A percentile compares a stretch with the other conserved stretches of the same genome.
These are phyloP conservation scores for Blastocystis sp. DNA, from an alignment of 352 stramenopile species.

Conservation along the genomic window DNA sequence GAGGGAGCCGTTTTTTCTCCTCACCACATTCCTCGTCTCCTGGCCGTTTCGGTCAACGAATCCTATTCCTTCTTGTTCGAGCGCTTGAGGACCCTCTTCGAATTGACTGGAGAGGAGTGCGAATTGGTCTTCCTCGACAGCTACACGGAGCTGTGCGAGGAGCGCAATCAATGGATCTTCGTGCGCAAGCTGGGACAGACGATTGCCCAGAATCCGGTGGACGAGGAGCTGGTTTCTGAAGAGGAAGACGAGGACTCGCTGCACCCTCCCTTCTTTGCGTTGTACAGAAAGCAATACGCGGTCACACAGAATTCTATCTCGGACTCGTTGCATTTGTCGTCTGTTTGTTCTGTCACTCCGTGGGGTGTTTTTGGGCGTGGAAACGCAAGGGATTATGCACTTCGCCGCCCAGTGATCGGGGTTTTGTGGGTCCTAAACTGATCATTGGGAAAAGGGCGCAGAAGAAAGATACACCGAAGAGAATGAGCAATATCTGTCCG, in stretches of 20 bases:
- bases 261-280: background rate
- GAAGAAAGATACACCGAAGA: background rate
- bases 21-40: conserved; percentile 24
- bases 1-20: background rate
- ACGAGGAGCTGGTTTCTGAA: background rate
- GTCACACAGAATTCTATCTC: background rate
- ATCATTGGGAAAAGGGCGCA: background rate
- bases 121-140: conserved; percentile 12
- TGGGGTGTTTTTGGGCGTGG: too few species aligned
- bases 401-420: too few species aligned
- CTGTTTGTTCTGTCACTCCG: too few species aligned
- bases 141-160: background rate
- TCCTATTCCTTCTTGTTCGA: conserved; percentile 14
- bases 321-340: background rate
- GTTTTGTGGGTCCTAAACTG: background rate
- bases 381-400: too few species aligned
- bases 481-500: conserved; percentile 35
- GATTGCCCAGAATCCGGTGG: conserved; percentile 21
- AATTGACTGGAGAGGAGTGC: background rate
- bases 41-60: background rate
- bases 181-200: conserved; percentile 1
- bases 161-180: background rate
- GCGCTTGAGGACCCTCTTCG: background rate
- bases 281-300: background rate
- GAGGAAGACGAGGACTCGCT: background rate